A percentile compares a stretch with the other conserved stretches of the same genome.
Conservation (phyloP, 2,329 filamentous ascomycete species). For the Verticillium nonalfalfae region DNA sequence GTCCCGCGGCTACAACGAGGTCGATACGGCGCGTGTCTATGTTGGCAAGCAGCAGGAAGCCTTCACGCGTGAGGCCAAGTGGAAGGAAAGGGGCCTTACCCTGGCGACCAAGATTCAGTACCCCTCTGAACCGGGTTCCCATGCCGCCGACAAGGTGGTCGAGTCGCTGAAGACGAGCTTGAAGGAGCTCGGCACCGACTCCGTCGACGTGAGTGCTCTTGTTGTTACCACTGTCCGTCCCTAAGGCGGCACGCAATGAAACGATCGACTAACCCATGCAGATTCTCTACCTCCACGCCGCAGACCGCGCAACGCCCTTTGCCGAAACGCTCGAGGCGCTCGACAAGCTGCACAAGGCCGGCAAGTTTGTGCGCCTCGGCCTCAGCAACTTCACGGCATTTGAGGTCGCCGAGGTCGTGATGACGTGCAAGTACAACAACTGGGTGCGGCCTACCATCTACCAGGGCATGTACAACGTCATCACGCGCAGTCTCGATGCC, state of each 20-base stretch:
- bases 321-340: constrained; percentile 72
- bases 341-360: constrained; percentile 76
- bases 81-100: constrained; percentile 72
- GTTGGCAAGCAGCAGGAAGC: constrained; percentile 68
- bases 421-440: constrained; percentile 69
- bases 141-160: constrained; percentile 58
- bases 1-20: constrained; percentile 71
- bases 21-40: constrained; percentile 79
- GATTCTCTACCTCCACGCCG: constrained; percentile 72
- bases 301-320: constrained; percentile 65
- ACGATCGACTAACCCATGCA: constrained; percentile 11
- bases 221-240: not conserved
- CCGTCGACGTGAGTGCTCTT: constrained; percentile 52
- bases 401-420: constrained; percentile 79
- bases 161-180: constrained; percentile 62
- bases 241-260: not conserved
- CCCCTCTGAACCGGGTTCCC: constrained; percentile 49
- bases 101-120: constrained; percentile 74
- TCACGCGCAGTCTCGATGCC: constrained; percentile 67
- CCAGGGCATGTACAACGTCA: constrained; percentile 83
- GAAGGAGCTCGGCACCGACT: constrained; percentile 65
- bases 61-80: constrained; percentile 67
- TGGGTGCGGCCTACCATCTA: constrained; percentile 83
- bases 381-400: constrained; percentile 82
- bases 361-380: constrained; percentile 76